A percentile compares a stretch with the other conserved stretches of the same genome.
These are phyloP conservation scores for Candida multigemmis DNA, from an alignment of 805 yeast species.

Conservation along the genomic window DNA sequence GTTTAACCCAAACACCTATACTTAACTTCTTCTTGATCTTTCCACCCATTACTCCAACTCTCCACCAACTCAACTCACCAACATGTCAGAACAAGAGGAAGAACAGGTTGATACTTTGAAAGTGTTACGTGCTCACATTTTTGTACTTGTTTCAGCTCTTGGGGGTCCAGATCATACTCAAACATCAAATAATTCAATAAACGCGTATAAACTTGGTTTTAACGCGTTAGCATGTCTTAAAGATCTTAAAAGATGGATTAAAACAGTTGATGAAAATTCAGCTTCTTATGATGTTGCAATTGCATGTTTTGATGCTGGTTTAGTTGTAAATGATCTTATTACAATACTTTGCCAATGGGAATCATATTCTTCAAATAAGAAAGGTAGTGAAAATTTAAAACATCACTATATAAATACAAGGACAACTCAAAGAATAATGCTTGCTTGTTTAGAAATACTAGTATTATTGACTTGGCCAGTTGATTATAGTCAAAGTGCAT, in stretches of 20 bases:
- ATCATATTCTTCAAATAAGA: slow-evolving; percentile 20
- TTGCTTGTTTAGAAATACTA: slow-evolving; percentile 68
- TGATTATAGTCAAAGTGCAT: slow-evolving; percentile 48
- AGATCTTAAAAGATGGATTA: slow-evolving; percentile 84
- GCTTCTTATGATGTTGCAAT: slow-evolving; percentile 74
- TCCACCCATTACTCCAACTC: no score
- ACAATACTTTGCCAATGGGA: slow-evolving; percentile 76
- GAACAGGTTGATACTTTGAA: slow-evolving; percentile 11
- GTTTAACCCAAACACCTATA: no score
- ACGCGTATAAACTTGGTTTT: slow-evolving; percentile 72
- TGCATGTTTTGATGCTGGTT: slow-evolving; percentile 74
- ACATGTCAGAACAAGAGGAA: slow-evolving; percentile 10
- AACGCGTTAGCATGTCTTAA: slow-evolving; percentile 82
- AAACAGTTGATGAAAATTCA: slow-evolving; percentile 67
- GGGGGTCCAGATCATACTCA: slow-evolving; percentile 82
- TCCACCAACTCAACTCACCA: no score
- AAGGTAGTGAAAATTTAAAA: slow-evolving; percentile 11
- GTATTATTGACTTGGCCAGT: slow-evolving; percentile 86
- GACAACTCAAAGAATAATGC: slow-evolving; percentile 51
- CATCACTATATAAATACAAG: no score
- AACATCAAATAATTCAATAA: slow-evolving; percentile 26
- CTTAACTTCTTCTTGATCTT: no score
- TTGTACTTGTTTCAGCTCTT: slow-evolving; percentile 75
- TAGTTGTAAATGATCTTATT: slow-evolving; percentile 64
- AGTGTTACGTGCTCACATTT: slow-evolving; percentile 59